Conservation (phyloP, 306 rosid genomes). For the Corylus heterophylla region DNA sequence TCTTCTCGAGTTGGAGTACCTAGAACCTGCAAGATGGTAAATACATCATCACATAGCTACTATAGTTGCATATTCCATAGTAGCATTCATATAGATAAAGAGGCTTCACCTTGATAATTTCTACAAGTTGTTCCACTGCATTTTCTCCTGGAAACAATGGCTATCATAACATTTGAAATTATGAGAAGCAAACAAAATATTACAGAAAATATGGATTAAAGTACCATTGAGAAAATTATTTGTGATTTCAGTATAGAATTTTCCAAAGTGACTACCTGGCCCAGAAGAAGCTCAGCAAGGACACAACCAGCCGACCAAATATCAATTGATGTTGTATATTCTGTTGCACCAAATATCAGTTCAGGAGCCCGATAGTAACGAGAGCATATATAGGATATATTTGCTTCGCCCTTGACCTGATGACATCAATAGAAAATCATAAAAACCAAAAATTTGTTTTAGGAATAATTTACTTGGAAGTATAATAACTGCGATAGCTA, state of each 20-base stretch:
- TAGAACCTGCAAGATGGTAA: conserved; percentile 66
- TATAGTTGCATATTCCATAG: conserved; percentile 15
- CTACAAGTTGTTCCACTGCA: conserved; percentile 95
- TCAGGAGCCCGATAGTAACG: conserved; percentile 99
- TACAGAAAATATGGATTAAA: conserved; percentile 2
- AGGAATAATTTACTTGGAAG: conserved; percentile 2
- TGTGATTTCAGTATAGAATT: conserved; percentile 21
- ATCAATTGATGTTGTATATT: conserved; percentile 83
- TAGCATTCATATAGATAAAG: conserved; percentile 23
- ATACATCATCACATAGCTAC: conserved; percentile 17
- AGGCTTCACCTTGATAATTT: conserved; percentile 81
- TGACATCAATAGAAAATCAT: conserved; percentile 18
- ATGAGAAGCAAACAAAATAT: conserved; percentile 24
- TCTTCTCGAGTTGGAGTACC: conserved; percentile 99
- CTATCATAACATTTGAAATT: conserved; percentile 51
- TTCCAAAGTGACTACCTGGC: conserved; percentile 60
- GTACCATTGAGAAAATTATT: conserved; percentile 17
- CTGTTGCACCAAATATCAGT: conserved; percentile 95
- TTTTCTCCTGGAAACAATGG: conserved; percentile 95
- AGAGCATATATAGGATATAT: conserved; percentile 92
- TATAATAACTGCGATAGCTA: neutral
- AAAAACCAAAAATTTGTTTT: neutral
- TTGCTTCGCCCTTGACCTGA: conserved; percentile 87
- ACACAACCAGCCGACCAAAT: conserved; percentile 99
- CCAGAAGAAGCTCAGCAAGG: conserved; percentile 94